phyloP scores from a whole-genome alignment of 1,139 yeast genomes.

The Lizanozyma gosingica region DNA sequence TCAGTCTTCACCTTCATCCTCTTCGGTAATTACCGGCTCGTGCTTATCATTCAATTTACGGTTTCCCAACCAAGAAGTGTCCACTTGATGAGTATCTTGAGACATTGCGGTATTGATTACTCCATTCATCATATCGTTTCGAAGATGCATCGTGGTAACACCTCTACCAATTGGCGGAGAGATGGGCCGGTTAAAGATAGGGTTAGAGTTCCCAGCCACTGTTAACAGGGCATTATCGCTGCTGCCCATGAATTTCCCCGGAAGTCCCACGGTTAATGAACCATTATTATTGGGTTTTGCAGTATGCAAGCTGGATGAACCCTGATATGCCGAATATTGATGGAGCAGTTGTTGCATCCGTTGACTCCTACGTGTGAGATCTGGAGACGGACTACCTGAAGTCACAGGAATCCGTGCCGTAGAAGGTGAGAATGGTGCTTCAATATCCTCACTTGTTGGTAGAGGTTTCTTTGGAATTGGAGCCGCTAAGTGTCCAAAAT shows the following conservation, averaged over 20 bases:
- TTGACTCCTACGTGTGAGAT: background rate
- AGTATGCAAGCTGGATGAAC: background rate
- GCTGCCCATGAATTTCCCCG: background rate
- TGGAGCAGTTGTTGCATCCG: background rate
- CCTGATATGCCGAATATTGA: background rate
- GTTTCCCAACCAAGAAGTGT: constrained; percentile 3
- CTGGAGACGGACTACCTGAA: background rate
- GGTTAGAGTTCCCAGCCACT: background rate
- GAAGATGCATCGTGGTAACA: background rate
- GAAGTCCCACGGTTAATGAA: background rate
- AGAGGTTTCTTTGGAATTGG: constrained; percentile 9
- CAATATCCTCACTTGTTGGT: constrained; percentile 1
- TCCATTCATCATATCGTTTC: background rate
- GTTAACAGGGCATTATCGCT: background rate
- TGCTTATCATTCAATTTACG: constrained; percentile 1
- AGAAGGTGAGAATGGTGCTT: background rate
- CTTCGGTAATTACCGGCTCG: constrained; percentile 11
- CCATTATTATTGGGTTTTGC: background rate
- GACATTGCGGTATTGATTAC: too few relatives aligned
- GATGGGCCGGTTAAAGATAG: background rate
- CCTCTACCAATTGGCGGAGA: constrained; percentile 1
- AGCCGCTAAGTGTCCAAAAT: constrained; percentile 9
- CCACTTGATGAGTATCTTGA: constrained; percentile 5
- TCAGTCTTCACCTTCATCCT: constrained; percentile 15
- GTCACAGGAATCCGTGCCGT: background rate